These are phyloP conservation scores for Globisporangium nodosum DNA, from an alignment of 352 stramenopile genomes.

Conservation along the genomic window DNA sequence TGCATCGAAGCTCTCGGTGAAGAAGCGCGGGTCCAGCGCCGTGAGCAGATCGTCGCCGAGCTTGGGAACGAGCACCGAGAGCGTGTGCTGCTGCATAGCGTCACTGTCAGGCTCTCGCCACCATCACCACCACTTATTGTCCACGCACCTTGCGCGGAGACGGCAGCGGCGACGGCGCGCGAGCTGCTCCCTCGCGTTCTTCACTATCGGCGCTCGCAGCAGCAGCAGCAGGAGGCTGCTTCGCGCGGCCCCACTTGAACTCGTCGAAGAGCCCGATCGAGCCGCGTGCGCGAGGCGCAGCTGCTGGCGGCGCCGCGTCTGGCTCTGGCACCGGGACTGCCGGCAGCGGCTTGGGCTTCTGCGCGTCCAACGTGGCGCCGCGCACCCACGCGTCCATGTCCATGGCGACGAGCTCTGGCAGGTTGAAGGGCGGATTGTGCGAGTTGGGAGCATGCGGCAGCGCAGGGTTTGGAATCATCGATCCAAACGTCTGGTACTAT, in stretches of 20 bases:
- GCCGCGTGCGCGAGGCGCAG: slow-evolving; percentile 1
- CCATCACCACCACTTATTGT: neutral
- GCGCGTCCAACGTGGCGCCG: neutral
- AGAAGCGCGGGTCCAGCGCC: slow-evolving; percentile 74
- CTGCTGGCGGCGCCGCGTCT: neutral
- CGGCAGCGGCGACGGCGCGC: slow-evolving; percentile 20
- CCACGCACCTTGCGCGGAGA: slow-evolving; percentile 28
- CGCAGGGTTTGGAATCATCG: too few relatives aligned
- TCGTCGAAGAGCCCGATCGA: slow-evolving; percentile 47
- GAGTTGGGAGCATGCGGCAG: neutral
- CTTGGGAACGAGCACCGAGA: slow-evolving; percentile 61
- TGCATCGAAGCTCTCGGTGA: slow-evolving; percentile 74
- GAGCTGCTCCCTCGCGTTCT: neutral
- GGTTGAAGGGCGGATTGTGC: neutral
- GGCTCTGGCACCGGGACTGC: neutral
- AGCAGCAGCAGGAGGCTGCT: neutral
- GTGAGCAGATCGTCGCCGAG: slow-evolving; percentile 62
- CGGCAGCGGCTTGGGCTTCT: too few relatives aligned
- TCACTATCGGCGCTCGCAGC: slow-evolving; percentile 13
- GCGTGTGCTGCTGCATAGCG: slow-evolving; percentile 1
- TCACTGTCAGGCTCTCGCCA: neutral
- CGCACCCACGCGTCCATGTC: slow-evolving; percentile 15
- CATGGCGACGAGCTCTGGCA: slow-evolving; percentile 5
- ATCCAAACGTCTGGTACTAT: too few relatives aligned
- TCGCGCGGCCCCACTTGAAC: slow-evolving; percentile 22